These are phyloP conservation scores for Sambucus nigra DNA, from an alignment of 129 eudicot species.

Conservation along the genomic window DNA sequence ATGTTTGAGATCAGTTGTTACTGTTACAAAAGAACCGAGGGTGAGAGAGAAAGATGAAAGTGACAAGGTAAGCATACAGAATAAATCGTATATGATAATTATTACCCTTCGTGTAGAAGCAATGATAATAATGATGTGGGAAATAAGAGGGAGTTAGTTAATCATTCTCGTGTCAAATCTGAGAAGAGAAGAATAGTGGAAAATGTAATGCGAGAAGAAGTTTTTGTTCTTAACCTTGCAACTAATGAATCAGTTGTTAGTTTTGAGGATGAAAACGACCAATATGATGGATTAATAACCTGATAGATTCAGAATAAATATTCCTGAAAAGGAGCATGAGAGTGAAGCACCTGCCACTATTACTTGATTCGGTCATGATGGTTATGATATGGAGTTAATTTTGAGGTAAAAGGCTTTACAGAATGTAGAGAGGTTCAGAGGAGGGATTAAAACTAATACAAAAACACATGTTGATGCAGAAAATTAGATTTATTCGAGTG, in stretches of 20 bases:
- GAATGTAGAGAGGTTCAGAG: conserved; percentile 57
- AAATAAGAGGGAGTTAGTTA: conserved; percentile 15
- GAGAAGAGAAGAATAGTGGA: conserved; percentile 10
- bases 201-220: conserved; percentile 27
- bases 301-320: not conserved
- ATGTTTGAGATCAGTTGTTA: conserved; percentile 64
- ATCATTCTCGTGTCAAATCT: conserved; percentile 17
- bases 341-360: conserved; percentile 14
- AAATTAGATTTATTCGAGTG: conserved; percentile 16
- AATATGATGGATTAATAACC: not conserved
- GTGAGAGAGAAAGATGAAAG: conserved; percentile 22
- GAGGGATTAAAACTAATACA: conserved; percentile 26
- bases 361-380: conserved; percentile 29
- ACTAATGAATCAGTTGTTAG: not conserved
- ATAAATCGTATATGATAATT: conserved; percentile 42
- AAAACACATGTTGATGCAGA: conserved; percentile 14
- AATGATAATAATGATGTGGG: conserved; percentile 56
- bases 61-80: conserved; percentile 44
- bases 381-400: conserved; percentile 51
- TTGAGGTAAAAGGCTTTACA: conserved; percentile 84
- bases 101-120: conserved; percentile 77
- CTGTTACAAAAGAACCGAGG: conserved; percentile 25
- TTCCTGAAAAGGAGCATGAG: conserved; percentile 16
- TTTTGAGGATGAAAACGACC: not conserved
- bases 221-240: conserved; percentile 13